Base-by-base conservation (phyloP, 352 stramenopile genomes). In the Blastocystis sp. region DNA sequence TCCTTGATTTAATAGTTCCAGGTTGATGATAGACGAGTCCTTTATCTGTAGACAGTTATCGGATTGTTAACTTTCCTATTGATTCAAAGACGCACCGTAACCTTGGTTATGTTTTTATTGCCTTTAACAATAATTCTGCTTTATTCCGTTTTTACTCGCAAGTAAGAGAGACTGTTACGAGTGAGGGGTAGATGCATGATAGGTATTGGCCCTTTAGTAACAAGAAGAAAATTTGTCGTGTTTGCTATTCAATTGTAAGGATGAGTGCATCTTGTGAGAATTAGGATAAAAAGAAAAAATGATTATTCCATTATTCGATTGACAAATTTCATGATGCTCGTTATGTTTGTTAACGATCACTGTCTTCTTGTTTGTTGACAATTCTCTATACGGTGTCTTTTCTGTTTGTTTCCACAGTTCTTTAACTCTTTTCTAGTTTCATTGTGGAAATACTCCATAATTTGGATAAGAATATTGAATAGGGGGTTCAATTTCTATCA, bases 201-300 rank as follows among this genome's bases (percentile, higher is more conserved):
- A 35, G 42, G 39, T 73, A 51, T 21, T 73, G 39, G 29, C 61
- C 61, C 11, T 27, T 19, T 42, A 73, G 61, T 73, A 49, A 39
- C 21, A 73, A 73, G 43, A n/a, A 61, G 12, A 73, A 73, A 42
- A 39, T 73, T n/a, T 73, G 61, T 49, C 61, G 61, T 39, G 39
- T 73, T 35, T 73, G 61, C 24, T 39, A 73, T 11, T 73, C 61
- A 24, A 73, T 73, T 49, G 61, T 73, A 65, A 12, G 27, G 27
- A 65, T 37, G 27, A 37, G 12, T 29, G 4, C 9, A 11, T 65
- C 27, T 29, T 37, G 7, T 65, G 6, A 65, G 32, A 16, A 21
- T 24, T 73, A 73, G 61, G 61, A 73, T 42, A 73, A 73, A 42
- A 73, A 73, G 16, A 73, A 49, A 24, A 51, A 73, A 43, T 73